Base-by-base conservation (phyloP, 2,329 filamentous ascomycete genomes). In the Curvularia sp. region DNA sequence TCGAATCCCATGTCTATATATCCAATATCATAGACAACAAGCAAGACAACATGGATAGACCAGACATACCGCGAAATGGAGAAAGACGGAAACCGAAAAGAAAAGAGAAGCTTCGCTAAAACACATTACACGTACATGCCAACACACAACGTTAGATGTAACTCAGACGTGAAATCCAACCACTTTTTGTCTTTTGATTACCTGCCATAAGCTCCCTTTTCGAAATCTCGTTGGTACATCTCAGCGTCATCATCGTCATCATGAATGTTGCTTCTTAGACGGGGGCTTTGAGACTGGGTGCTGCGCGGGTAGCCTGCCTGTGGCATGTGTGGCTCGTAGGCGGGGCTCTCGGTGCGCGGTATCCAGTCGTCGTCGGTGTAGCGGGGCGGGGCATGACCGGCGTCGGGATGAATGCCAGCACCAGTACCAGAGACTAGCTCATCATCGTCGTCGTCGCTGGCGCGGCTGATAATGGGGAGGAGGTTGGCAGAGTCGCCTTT, bases 401-500 rank as follows among this genome's bases (percentile, higher is more conserved):
- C 20, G 26, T 28, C 26, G 6, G 26, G 26, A 4, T 28, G 26
- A 4, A 28, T 8, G 22, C 22, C 22, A 15, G 20, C 22, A 13
- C 9, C 39, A 24, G 12, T 7, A 35, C 33, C 33, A 24, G 18
- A 9, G 44, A 30, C 60, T n/a, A 55, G 20, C 5, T 70, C 30
- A 13, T 51, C 33, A 2, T 31, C 42, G 1, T 24, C 31, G 5
- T 53, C 69, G 8, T 66, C 63, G 31, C 62, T 67, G 13, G 60
- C 63, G 12, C 62, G 58, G 30, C 71, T 73, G 15, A 58, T 57
- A 12, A 74, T 73, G 1, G 72, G 72, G 7, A 76, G 65, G 6
- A 74, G 51, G 10, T 69, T 62, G 12, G 62, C 51, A 3, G 82
- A 83, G 71, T 92, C 89, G 26, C 90, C 89, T 66, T 89, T 89